Conservation (phyloP, 2,329 filamentous ascomycete genomes). For the Neoscytalidium dimidiatum region DNA sequence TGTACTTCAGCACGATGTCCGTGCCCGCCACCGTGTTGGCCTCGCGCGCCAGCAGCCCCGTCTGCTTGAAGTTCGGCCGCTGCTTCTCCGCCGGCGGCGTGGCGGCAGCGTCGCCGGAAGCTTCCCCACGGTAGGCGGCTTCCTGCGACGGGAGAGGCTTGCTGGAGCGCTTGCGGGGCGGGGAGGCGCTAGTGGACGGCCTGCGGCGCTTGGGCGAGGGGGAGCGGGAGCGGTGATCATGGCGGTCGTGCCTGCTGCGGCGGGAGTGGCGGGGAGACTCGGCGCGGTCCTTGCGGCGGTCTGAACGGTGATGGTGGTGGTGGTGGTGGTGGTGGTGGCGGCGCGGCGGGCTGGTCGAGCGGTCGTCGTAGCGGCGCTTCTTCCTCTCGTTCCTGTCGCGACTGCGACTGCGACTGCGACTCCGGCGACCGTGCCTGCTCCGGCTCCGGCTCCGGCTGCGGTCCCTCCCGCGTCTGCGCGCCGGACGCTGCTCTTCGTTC, state of each 20-base stretch:
- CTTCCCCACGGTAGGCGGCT: conserved; percentile 42
- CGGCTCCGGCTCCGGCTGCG: conserved; percentile 21
- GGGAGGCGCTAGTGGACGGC: conserved; percentile 33
- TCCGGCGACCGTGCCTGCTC: conserved; percentile 17
- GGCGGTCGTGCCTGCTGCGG: conserved; percentile 23
- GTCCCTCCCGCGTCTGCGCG: neutral
- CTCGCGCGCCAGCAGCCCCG: conserved; percentile 82
- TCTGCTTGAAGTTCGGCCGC: conserved; percentile 81
- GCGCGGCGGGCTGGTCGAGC: conserved; percentile 31
- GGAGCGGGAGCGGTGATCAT: conserved; percentile 23
- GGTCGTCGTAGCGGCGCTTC: conserved; percentile 17
- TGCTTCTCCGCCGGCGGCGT: conserved; percentile 63
- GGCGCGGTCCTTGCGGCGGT: conserved; percentile 24
- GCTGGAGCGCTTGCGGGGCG: conserved; percentile 45
- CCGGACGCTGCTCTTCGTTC: neutral
- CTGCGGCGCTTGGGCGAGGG: conserved; percentile 36
- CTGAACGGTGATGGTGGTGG: conserved; percentile 29
- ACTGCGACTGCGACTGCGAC: conserved; percentile 21
- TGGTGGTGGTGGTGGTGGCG: too few species aligned
- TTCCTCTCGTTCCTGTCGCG: conserved; percentile 13
- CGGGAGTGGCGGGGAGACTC: conserved; percentile 12
- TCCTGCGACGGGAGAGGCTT: conserved; percentile 50
- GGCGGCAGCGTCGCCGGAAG: conserved; percentile 22
- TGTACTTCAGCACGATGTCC: conserved; percentile 85
- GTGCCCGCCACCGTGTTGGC: conserved; percentile 81